phyloP scores from a whole-genome alignment of 768 basidiomycete species.

The Leccinum rimulosum region DNA sequence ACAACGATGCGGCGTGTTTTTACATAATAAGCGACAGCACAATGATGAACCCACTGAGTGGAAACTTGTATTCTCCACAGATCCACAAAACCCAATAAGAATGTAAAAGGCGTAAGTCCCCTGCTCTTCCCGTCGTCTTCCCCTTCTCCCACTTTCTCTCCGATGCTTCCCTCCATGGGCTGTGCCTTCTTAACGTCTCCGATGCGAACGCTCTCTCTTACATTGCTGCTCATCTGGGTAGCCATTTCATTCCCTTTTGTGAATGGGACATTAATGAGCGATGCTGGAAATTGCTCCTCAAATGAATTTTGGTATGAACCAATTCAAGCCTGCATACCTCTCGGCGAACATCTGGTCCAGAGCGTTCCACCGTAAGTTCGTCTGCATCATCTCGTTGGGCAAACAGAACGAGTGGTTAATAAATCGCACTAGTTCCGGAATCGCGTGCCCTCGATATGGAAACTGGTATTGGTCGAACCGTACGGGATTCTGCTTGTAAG shows the following conservation, averaged over 20 bases:
- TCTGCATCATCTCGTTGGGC: neutral
- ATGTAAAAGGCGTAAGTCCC: neutral
- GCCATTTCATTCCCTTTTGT: constrained; percentile 8
- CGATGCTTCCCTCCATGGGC: neutral
- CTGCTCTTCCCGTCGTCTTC: neutral
- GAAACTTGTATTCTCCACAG: neutral
- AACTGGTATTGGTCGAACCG: constrained; percentile 19
- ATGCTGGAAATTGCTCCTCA: constrained; percentile 11
- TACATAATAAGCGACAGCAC: neutral
- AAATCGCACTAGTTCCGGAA: constrained; percentile 7
- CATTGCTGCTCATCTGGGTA: constrained; percentile 1
- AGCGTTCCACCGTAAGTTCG: constrained; percentile 15
- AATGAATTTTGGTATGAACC: constrained; percentile 19
- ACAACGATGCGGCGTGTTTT: neutral
- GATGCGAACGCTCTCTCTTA: neutral
- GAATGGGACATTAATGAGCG: constrained; percentile 8
- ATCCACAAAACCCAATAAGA: constrained; percentile 3
- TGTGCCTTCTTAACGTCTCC: constrained; percentile 10
- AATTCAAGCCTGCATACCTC: constrained; percentile 9
- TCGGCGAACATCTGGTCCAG: constrained; percentile 1
- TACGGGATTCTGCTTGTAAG: neutral
- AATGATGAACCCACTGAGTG: constrained; percentile 1
- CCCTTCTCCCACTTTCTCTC: neutral
- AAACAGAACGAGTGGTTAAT: neutral
- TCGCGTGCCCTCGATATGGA: constrained; percentile 6